Base-by-base conservation (phyloP, 148 eudicot species). In the Agrostemma githago region DNA sequence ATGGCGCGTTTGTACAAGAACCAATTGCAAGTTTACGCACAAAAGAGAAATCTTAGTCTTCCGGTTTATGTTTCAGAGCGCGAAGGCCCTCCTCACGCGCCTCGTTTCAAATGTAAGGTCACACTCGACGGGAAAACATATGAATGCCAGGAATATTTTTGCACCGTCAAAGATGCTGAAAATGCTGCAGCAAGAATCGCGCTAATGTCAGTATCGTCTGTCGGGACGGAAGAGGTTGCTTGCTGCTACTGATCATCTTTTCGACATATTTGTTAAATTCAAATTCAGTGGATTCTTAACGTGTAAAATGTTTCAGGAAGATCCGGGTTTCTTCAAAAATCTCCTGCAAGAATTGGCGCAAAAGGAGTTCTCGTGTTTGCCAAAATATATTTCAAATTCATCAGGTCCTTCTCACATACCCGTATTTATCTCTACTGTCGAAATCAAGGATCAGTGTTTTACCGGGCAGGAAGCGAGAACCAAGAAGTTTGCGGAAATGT, bases 171-270 rank as follows among this genome's bases (percentile, higher is more conserved):
- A 83, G 93, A 89, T 66, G 93, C 97, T 63, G 97, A 94, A 77
- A 88, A 87, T 77, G 89, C 90, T 64, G 97, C 93, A 62, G 96
- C 98, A 38, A 88, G 88, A 88, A 76, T 77, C 70, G 97, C 96
- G 39, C 76, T 86, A 76, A 80, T 73, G 56, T 81, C 87, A 0
- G 63, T 89, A 65, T 82, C 83, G 3, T 74, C 80, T 43, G 71
- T 76, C 71, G 88, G 74, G 26, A 72, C 77, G 67, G 82, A 83
- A 68, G 88, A 89, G 93, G 98, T 81, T 72, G 44, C 8, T 62
- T 54, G 19, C 12, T 26, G 34, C 34, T 62, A 9, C 37, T 14
- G n/a, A 62, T 65, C 44, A 19, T 60, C n/a, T 40, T 15, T 14
- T 71, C 34, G 19, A 37, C 53, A 16, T 26, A 17, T 39, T 42